Base-by-base conservation (phyloP, 192 early-diverging fungal species). In the Podila verticillata region DNA sequence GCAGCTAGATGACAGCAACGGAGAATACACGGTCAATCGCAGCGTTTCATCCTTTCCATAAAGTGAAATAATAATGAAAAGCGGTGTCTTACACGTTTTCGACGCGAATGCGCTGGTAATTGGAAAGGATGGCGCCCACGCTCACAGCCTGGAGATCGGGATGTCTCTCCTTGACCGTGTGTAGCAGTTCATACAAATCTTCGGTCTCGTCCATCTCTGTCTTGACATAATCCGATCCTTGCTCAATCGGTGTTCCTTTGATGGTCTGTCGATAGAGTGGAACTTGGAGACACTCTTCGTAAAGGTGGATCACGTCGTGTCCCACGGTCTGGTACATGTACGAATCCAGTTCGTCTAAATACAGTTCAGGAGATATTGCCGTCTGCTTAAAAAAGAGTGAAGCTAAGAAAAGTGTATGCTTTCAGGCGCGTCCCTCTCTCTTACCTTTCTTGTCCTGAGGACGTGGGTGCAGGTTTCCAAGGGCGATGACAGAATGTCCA, bases 321-420 rank as follows among this genome's bases (percentile, higher is more conserved):
- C 97, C 98, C 22, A 99, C 97, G 0, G 97, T 98, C 82, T 99
- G 98, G 79, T 96, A 98, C 90, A 99, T 94, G 84, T 91, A 96
- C 70, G 93, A 95, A 84, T 99, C 98, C 26, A 96, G 74, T 72
- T 99, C 98, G 67, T 97, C 95, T 89, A 70, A 49, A 0, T 8
- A 71, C 0, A 5, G 4, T 10, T 34, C n/a, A 61, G 30, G 35
- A 9, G 48, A 28, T 31, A 48, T 19, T 7, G 2, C 22, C 17
- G n/a, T 29, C 4, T 47, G 13, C n/a, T 35, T n/a, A 34, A 28
- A 48, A 48, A 30, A 59, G n/a, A n/a, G n/a, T n/a, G n/a, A n/a
- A n/a, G n/a, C n/a, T n/a, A n/a, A n/a, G n/a, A n/a, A n/a, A n/a
- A n/a, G n/a, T n/a, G n/a, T n/a, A n/a, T n/a, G n/a, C n/a, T n/a